Evolutionary conservation across 495 filamentous ascomycete species (phyloP).

Genomic region (Gamarada debralockiae): DNA sequence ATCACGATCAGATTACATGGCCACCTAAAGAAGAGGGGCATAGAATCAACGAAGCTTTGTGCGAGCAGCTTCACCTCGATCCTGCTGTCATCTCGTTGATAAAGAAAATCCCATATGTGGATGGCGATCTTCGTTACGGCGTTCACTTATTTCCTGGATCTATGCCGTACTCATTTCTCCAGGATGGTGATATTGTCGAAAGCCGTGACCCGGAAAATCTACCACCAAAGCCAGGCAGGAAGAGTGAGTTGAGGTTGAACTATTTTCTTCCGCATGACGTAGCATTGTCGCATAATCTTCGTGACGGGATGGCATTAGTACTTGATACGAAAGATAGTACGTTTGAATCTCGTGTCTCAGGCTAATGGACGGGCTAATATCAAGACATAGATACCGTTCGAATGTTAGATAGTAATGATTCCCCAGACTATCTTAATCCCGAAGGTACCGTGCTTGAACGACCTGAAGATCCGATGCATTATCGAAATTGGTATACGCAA

Average conservation of each 20-base stretch:
- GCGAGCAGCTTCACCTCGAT: neutral
- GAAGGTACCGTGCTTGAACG: slow-evolving; percentile 1
- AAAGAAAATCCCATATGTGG: neutral
- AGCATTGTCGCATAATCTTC: neutral
- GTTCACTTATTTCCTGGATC: neutral
- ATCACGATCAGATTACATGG: neutral
- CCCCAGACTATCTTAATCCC: neutral
- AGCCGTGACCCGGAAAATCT: slow-evolving; percentile 3
- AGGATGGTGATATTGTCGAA: neutral
- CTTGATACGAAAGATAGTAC: slow-evolving; percentile 5
- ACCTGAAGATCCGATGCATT: slow-evolving; percentile 1
- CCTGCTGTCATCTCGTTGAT: neutral
- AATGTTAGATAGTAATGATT: neutral
- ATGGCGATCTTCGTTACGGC: neutral
- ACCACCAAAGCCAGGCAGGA: neutral
- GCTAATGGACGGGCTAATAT: neutral
- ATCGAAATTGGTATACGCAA: neutral
- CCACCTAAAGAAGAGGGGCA: neutral
- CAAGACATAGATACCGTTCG: neutral
- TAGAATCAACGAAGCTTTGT: slow-evolving; percentile 1
- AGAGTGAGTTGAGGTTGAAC: neutral
- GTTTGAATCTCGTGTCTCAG: neutral
- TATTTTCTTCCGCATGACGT: slow-evolving; percentile 2
- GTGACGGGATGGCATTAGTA: slow-evolving; percentile 1
- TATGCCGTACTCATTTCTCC: neutral